These are phyloP conservation scores for Clonostachys sp. DNA, from an alignment of 2,329 filamentous ascomycete genomes.

Conservation along the genomic window DNA sequence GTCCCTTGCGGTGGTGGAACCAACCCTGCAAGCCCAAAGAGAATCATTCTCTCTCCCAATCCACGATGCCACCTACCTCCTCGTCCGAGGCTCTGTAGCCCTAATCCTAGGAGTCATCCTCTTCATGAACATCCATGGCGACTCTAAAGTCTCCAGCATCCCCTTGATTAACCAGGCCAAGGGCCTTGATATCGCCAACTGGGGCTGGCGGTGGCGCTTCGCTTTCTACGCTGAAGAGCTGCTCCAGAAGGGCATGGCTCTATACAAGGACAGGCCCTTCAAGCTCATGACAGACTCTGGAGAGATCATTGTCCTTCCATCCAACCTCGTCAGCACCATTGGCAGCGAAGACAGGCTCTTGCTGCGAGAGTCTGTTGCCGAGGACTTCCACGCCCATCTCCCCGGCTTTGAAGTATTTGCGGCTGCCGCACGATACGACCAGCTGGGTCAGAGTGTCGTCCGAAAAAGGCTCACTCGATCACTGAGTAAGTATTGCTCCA, in stretches of 20 bases:
- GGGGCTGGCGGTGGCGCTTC: background rate
- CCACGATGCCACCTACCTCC: too few species aligned
- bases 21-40: too few species aligned
- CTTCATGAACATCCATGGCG: too few species aligned
- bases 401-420: constrained; percentile 1
- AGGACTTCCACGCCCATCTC: constrained; percentile 2
- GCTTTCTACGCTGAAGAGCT: background rate
- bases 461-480: constrained; percentile 1
- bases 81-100: too few species aligned
- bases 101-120: too few species aligned
- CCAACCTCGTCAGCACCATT: constrained; percentile 9
- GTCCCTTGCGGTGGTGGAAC: too few species aligned
- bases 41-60: too few species aligned
- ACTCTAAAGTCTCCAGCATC: background rate
- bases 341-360: constrained; percentile 11
- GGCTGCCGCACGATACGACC: background rate
- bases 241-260: background rate
- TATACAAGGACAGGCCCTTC: constrained; percentile 4
- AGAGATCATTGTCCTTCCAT: constrained; percentile 8
- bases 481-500: background rate
- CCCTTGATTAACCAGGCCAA: background rate
- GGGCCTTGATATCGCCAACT: background rate
- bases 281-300: constrained; percentile 10
- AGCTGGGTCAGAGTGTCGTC: constrained; percentile 1
- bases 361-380: constrained; percentile 5